Conservation (phyloP, 208 protist species). For the Polymyxa betae region DNA sequence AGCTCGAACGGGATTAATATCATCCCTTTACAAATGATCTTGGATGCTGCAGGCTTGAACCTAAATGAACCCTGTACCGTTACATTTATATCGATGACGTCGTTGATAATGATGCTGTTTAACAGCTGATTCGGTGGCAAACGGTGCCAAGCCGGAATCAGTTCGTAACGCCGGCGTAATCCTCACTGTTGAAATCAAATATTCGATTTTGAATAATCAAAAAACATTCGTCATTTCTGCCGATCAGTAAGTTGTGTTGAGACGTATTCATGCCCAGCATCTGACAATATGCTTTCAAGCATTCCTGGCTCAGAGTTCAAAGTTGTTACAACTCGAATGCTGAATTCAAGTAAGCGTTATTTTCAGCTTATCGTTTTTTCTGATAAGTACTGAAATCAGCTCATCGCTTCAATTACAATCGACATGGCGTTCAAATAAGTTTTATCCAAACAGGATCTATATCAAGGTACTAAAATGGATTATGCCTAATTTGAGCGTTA, state of each 20-base stretch:
- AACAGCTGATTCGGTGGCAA: not conserved
- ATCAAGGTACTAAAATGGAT: not conserved
- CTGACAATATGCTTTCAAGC: not conserved
- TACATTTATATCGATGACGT: too few species aligned
- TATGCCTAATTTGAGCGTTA: too few species aligned
- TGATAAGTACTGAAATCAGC: not conserved
- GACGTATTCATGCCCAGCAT: not conserved
- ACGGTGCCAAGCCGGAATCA: not conserved
- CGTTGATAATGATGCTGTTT: too few species aligned
- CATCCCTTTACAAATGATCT: not conserved
- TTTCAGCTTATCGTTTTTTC: not conserved
- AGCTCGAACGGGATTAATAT: not conserved
- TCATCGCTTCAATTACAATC: not conserved
- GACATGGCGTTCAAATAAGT: not conserved
- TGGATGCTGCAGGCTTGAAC: not conserved
- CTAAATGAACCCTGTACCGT: not conserved
- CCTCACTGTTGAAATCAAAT: not conserved
- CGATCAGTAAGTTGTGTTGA: not conserved
- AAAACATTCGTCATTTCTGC: not conserved
- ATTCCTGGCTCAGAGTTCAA: not conserved
- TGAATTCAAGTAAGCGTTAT: not conserved
- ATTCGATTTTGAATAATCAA: not conserved
- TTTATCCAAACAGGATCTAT: not conserved
- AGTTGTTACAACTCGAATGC: not conserved
- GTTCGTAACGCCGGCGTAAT: not conserved